Evolutionary conservation across 2,329 filamentous ascomycete genomes (phyloP).

Genomic region (Ceratocystis smalleyi): DNA sequence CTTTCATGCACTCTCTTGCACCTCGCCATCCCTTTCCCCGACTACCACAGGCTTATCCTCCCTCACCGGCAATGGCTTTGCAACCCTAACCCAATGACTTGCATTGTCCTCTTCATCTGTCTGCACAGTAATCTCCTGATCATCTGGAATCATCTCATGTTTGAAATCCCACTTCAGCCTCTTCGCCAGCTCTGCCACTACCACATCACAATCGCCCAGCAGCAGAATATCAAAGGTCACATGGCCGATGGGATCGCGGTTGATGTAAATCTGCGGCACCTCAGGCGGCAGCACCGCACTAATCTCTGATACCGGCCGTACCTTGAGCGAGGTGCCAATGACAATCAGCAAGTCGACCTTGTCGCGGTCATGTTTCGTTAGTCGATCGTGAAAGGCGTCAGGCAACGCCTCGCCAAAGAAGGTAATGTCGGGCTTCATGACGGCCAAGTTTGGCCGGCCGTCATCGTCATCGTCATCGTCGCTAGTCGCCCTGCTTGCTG

Average conservation of each 20-base stretch:
- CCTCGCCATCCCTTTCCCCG: neutral
- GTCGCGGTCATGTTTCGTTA: conserved; percentile 67
- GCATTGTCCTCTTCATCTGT: conserved; percentile 26
- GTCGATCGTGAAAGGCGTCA: conserved; percentile 61
- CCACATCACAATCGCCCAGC: conserved; percentile 84
- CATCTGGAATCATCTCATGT: conserved; percentile 68
- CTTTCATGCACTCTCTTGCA: neutral
- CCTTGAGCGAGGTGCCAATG: conserved; percentile 90
- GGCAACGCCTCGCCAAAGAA: conserved; percentile 92
- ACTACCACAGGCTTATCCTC: conserved; percentile 8
- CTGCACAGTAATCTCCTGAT: conserved; percentile 46
- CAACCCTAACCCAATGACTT: conserved; percentile 29
- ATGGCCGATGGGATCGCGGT: conserved; percentile 66
- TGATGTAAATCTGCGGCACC: conserved; percentile 83
- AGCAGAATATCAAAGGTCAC: conserved; percentile 94
- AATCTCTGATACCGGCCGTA: conserved; percentile 86
- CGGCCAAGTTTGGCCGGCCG: conserved; percentile 48
- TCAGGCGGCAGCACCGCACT: conserved; percentile 62
- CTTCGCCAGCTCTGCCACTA: conserved; percentile 73
- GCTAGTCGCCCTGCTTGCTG: conserved; percentile 24
- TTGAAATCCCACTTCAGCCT: conserved; percentile 64
- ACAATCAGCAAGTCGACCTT: conserved; percentile 81
- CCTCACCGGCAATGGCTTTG: neutral
- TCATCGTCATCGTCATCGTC: conserved; percentile 24
- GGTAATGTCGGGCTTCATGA: conserved; percentile 96